Conservation (phyloP, 352 stramenopile species). For the Thraustochytrium striatum region DNA sequence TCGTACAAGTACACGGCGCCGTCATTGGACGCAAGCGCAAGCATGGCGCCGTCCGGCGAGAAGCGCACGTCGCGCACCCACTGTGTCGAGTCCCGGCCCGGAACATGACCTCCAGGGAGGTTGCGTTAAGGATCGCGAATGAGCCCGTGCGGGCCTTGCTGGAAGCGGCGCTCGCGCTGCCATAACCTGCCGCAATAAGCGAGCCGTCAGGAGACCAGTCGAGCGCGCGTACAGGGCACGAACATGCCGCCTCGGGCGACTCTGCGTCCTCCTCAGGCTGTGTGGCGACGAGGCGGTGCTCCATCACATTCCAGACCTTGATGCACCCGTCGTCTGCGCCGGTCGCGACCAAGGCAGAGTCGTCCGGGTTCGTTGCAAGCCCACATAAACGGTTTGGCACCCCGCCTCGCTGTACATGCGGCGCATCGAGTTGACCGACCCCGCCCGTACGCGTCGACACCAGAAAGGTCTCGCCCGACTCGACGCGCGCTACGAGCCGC, state of each 20-base stretch:
- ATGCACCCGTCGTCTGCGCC: constrained; percentile 9
- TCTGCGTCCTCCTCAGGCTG: constrained; percentile 56
- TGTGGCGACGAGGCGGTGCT: neutral
- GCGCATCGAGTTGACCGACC: neutral
- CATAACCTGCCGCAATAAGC: constrained; percentile 78
- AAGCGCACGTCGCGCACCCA: constrained; percentile 76
- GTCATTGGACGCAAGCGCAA: constrained; percentile 75
- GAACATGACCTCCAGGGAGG: constrained; percentile 71
- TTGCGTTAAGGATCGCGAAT: constrained; percentile 78
- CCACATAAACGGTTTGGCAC: neutral
- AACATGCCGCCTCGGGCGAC: too few species aligned
- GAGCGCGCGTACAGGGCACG: constrained; percentile 71
- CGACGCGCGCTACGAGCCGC: neutral
- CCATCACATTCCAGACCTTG: neutral
- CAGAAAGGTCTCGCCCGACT: neutral
- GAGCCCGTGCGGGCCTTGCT: constrained; percentile 74
- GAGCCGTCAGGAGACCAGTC: constrained; percentile 73
- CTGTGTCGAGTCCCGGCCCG: constrained; percentile 69
- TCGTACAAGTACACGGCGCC: constrained; percentile 63
- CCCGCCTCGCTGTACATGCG: neutral
- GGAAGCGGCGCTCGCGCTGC: constrained; percentile 56
- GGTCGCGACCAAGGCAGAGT: neutral
- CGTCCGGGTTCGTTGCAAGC: neutral
- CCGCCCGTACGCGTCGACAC: neutral
- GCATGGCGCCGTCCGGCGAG: constrained; percentile 73